Evolutionary conservation across 2,329 filamentous ascomycete species (phyloP).

Genomic region (Thermoascus crustaceus): DNA sequence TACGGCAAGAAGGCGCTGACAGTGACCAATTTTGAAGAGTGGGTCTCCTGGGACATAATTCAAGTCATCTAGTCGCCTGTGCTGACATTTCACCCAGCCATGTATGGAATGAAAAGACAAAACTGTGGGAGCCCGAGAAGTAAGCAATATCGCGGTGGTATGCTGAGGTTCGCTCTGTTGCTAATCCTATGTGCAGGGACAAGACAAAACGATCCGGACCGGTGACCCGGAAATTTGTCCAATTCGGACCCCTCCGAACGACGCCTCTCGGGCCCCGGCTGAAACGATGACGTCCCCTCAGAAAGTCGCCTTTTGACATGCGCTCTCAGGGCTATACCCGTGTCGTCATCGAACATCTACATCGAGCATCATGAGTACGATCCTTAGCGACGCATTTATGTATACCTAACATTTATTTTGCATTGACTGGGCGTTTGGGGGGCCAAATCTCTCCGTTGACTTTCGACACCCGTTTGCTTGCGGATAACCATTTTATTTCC

Average conservation of each 20-base stretch:
- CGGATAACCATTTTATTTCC: no score
- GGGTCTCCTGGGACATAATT: constrained; percentile 7
- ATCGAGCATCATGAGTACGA: no score
- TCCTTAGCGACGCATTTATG: no score
- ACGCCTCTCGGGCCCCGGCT: constrained; percentile 7
- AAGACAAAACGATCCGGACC: constrained; percentile 6
- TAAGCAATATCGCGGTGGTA: constrained; percentile 4
- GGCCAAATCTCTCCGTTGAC: no score
- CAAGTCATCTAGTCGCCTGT: background rate
- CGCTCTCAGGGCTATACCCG: no score
- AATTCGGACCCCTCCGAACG: constrained; percentile 6
- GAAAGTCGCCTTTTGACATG: no score
- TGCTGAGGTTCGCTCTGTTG: constrained; percentile 2
- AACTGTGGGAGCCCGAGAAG: constrained; percentile 21
- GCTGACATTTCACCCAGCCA: constrained; percentile 19
- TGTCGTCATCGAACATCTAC: no score
- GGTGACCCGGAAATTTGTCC: background rate
- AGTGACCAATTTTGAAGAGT: constrained; percentile 38
- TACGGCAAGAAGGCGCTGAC: constrained; percentile 46
- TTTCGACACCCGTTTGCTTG: no score
- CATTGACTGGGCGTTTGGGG: no score
- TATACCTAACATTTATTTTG: no score
- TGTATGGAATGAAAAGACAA: constrained; percentile 23
- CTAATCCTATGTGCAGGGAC: constrained; percentile 5
- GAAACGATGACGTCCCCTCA: background rate